Percentiles rank a stretch among this genome's conserved stretches.
These are phyloP conservation scores for Fusarium cicatricum DNA, from an alignment of 2,329 filamentous ascomycete species.

Conservation along the genomic window DNA sequence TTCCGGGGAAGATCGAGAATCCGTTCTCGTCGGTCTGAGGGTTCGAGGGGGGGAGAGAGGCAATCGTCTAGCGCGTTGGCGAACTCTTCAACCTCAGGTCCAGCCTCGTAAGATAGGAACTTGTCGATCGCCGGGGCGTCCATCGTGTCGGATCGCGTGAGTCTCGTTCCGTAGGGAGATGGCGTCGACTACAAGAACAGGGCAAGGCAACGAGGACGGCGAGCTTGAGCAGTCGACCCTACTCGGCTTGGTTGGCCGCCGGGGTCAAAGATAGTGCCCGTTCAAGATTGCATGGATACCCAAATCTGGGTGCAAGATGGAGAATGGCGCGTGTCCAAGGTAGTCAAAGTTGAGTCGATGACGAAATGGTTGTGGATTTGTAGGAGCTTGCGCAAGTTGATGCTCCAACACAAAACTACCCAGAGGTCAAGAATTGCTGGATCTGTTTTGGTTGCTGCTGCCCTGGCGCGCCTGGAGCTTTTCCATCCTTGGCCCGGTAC, in stretches of 20 bases:
- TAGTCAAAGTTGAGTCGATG: conserved; percentile 4
- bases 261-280: conserved; percentile 34
- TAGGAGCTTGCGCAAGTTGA: conserved; percentile 27
- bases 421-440: conserved; percentile 27
- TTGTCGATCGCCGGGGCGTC: conserved; percentile 16
- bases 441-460: conserved; percentile 39
- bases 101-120: conserved; percentile 51
- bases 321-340: conserved; percentile 15
- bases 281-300: conserved; percentile 38
- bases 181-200: background rate
- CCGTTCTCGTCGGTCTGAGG: conserved; percentile 66
- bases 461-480: conserved; percentile 34
- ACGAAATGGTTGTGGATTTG: conserved; percentile 15
- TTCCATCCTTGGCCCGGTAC: conserved; percentile 18
- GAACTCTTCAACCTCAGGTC: conserved; percentile 86
- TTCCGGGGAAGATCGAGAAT: conserved; percentile 67
- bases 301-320: conserved; percentile 12
- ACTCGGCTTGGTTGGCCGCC: conserved; percentile 38
- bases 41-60: conserved; percentile 57
- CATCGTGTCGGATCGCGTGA: conserved; percentile 22
- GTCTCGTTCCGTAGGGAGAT: background rate
- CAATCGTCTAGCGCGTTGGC: conserved; percentile 84
- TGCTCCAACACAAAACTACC: conserved; percentile 26
- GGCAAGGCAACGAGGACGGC: conserved; percentile 1
- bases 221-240: conserved; percentile 36